Conservation (phyloP, 2,329 filamentous ascomycete species). For the Davidsoniella virescens region DNA sequence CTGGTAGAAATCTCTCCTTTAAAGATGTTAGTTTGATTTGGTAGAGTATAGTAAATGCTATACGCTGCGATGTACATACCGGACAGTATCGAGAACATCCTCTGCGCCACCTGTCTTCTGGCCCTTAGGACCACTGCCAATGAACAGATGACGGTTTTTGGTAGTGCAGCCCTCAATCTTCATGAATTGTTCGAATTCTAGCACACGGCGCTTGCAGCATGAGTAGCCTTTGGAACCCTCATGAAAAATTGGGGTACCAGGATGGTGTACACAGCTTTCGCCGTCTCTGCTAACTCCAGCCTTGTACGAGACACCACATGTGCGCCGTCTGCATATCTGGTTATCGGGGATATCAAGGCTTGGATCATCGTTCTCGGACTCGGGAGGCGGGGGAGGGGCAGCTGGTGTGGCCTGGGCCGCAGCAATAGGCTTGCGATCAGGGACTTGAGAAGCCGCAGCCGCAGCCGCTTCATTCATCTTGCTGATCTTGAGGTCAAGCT, state of each 20-base stretch:
- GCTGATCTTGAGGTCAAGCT: constrained; percentile 31
- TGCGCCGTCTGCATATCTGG: constrained; percentile 59
- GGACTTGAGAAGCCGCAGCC: constrained; percentile 25
- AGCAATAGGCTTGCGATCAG: constrained; percentile 24
- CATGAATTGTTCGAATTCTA: constrained; percentile 98
- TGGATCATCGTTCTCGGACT: constrained; percentile 79
- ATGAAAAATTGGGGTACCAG: constrained; percentile 83
- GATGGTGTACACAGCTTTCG: constrained; percentile 77
- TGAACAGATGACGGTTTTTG: constrained; percentile 67
- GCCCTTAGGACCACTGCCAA: constrained; percentile 57
- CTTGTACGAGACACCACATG: constrained; percentile 53
- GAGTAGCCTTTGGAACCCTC: constrained; percentile 96
- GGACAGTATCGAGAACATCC: constrained; percentile 62
- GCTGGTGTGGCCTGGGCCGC: constrained; percentile 30
- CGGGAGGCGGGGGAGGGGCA: constrained; percentile 45
- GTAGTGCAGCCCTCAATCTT: constrained; percentile 83
- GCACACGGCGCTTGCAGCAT: constrained; percentile 85
- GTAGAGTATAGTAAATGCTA: not conserved
- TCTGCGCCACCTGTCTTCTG: constrained; percentile 35
- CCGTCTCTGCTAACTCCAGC: constrained; percentile 42
- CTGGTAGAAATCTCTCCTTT: constrained; percentile 77
- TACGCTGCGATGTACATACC: constrained; percentile 31
- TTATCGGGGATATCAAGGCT: constrained; percentile 55
- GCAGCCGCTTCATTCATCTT: constrained; percentile 31
- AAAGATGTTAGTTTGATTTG: not conserved